Base-by-base conservation (phyloP, 1,284 basidiomycete genomes). In the Neonothopanus nambi region DNA sequence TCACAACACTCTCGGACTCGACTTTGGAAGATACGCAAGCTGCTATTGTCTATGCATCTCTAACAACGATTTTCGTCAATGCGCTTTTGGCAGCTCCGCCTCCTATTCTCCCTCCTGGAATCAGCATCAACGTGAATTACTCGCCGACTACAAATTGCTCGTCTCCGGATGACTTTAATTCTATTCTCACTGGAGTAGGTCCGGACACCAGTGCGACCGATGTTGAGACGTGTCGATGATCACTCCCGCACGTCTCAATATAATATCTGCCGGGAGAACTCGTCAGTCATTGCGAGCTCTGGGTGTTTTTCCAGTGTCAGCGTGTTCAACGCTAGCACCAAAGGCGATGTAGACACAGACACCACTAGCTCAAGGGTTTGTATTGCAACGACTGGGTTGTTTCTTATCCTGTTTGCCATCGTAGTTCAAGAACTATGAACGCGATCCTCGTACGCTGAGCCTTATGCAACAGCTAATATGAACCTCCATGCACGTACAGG, bases 111-210 rank as follows among this genome's bases (percentile, higher is more conserved):
- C 78, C 79, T 1, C 30, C 62, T 0, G 69, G 70, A 23, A 67
- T 73, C 41, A 70, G 67, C 45, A 52, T 82, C 52, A 81, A 80
- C 62, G 79, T 82, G 55, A 82, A 83, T 67, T 81, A 74, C 63
- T 72, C 76, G 0, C 58, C 70, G 23, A 71, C 69, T 3, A 65
- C 70, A 35, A 66, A 60, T 21, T 81, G 79, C 60, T 45, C 71
- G 15, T 62, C 62, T 13, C 62, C 70, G 5, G 60, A 63, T 9
- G 69, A 67, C 57, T 77, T 71, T 66, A 66, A 68, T 51, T 82
- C 74, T 61, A 68, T 81, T 2, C 63, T 81, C 41, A 77, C 80
- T 43, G 67, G 78, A 17, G 65, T 78, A 17, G 38, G 63, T 13
- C 54, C 65, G 11, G 64, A 65, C 52, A 51, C 61, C 15, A 58